Conservation (phyloP, 805 yeast genomes). For the Myxozyma udenii region DNA sequence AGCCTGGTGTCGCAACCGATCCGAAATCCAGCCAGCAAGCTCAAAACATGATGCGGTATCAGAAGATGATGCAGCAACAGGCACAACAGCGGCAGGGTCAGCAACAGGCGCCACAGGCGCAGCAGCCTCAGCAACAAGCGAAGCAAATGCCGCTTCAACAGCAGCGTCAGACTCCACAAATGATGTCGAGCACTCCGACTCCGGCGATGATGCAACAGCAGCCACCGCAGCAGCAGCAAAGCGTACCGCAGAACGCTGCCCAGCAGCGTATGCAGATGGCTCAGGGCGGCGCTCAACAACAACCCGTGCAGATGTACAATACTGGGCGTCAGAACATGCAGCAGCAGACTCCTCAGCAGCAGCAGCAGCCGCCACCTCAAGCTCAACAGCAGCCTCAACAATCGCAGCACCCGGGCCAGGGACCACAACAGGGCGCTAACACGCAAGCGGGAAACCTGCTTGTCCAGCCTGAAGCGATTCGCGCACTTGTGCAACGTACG, state of each 20-base stretch:
- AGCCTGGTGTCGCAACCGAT: not conserved
- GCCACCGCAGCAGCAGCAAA: slow-evolving; percentile 3
- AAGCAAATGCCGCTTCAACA: slow-evolving; percentile 1
- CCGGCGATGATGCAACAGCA: slow-evolving; percentile 6
- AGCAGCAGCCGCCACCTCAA: slow-evolving; percentile 1
- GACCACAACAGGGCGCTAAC: slow-evolving; percentile 6
- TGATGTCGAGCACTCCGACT: slow-evolving; percentile 24
- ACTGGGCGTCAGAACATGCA: slow-evolving; percentile 29
- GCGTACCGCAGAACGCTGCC: not conserved
- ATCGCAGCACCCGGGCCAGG: slow-evolving; percentile 1
- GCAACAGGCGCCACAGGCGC: slow-evolving; percentile 10
- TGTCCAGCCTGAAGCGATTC: slow-evolving; percentile 12
- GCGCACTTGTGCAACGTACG: slow-evolving; percentile 49
- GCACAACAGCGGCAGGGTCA: slow-evolving; percentile 9
- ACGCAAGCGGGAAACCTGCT: slow-evolving; percentile 1
- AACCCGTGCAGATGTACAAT: slow-evolving; percentile 12
- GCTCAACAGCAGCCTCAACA: slow-evolving; percentile 27
- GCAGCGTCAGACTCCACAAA: slow-evolving; percentile 19
- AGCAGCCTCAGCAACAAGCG: slow-evolving; percentile 12
- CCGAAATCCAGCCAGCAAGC: not conserved
- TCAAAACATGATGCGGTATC: slow-evolving; percentile 4
- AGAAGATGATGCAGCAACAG: slow-evolving; percentile 10
- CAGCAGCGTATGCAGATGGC: slow-evolving; percentile 10
- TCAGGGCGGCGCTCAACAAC: slow-evolving; percentile 13
- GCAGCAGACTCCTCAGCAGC: not conserved